Evolutionary conservation across 257 asterid genomes (phyloP).

Genomic region (Nemophila menziesii): DNA sequence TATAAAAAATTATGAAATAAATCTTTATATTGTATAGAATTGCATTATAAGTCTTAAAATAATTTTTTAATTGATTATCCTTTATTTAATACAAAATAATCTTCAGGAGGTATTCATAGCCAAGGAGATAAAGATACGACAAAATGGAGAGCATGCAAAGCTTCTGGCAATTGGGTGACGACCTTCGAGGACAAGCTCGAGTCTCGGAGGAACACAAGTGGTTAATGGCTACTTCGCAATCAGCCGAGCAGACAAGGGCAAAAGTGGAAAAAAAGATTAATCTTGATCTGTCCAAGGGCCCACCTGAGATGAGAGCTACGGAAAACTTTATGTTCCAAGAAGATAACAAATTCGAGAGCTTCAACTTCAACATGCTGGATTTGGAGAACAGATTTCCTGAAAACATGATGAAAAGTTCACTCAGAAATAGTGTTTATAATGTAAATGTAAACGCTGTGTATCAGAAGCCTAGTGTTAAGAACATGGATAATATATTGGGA

Average conservation of each 20-base stretch:
- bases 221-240: conserved; percentile 77
- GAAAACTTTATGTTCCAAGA: conserved; percentile 51
- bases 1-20: no score
- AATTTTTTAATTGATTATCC: no score
- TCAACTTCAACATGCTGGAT: conserved; percentile 58
- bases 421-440: conserved; percentile 39
- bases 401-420: conserved; percentile 29
- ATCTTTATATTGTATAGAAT: no score
- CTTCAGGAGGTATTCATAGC: no score
- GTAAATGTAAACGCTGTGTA: conserved; percentile 45
- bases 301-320: conserved; percentile 45
- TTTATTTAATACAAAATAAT: no score
- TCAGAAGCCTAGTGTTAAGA: conserved; percentile 41
- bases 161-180: conserved; percentile 93
- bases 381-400: conserved; percentile 54
- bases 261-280: conserved; percentile 72
- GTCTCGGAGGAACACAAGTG: conserved; percentile 81
- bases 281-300: conserved; percentile 68
- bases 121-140: no score
- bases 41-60: no score
- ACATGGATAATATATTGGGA: conserved; percentile 35
- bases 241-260: conserved; percentile 64
- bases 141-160: conserved; percentile 55
- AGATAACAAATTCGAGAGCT: conserved; percentile 69
- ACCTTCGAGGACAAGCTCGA: conserved; percentile 83